These are phyloP conservation scores for Taiozyma sp. DNA, from an alignment of 1,139 yeast species.

Conservation along the genomic window DNA sequence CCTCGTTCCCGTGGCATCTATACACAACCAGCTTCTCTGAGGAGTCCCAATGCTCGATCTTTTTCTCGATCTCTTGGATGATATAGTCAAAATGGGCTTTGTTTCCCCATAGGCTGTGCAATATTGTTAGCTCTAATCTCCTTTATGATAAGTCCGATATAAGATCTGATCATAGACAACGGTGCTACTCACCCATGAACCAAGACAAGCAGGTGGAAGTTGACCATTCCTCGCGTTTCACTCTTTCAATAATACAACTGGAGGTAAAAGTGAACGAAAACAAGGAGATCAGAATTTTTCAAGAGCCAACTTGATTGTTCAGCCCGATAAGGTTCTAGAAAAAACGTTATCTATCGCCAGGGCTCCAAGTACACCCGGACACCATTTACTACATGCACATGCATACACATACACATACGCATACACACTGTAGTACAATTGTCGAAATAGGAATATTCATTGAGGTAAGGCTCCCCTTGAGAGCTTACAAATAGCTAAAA, in stretches of 20 bases:
- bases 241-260: not conserved
- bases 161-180: not conserved
- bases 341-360: not conserved
- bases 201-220: conserved; percentile 58
- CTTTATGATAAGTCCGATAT: too few relatives aligned
- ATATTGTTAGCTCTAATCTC: not conserved
- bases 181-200: conserved; percentile 60
- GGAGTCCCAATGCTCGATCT: not conserved
- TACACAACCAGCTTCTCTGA: conserved; percentile 40
- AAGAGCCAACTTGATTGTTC: not conserved
- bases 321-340: not conserved
- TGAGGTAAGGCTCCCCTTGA: not conserved
- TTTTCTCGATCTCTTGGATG: conserved; percentile 26
- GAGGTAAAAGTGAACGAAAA: not conserved
- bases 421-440: not conserved
- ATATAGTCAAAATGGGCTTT: conserved; percentile 62
- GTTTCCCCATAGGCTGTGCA: conserved; percentile 66
- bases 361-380: not conserved
- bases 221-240: conserved; percentile 4
- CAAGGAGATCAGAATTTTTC: not conserved
- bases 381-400: too few relatives aligned
- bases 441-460: not conserved
- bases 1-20: conserved; percentile 57
- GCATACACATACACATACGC: too few relatives aligned
- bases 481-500: not conserved